These are phyloP conservation scores for Jaapia argillacea DNA, from an alignment of 768 basidiomycete species.

Conservation along the genomic window DNA sequence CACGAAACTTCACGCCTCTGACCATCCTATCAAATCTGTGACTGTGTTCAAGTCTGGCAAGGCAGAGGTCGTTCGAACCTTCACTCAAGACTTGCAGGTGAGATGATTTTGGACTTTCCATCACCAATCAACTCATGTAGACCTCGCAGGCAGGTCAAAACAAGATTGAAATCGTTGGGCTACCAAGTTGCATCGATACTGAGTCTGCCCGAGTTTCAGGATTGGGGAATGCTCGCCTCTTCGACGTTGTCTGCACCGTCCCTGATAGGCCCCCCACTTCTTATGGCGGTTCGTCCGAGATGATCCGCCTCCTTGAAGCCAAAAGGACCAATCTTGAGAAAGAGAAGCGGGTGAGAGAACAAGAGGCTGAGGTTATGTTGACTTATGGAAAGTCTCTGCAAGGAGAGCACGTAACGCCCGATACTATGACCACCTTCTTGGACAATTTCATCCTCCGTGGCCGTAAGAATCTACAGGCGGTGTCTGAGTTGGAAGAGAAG, in stretches of 20 bases:
- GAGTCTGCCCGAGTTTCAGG: constrained; percentile 45
- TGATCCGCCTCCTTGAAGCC: constrained; percentile 16
- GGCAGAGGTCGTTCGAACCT: constrained; percentile 46
- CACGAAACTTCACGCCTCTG: no score
- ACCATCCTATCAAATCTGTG: constrained; percentile 40
- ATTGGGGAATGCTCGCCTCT: constrained; percentile 32
- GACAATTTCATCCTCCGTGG: constrained; percentile 30
- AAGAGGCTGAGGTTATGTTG: constrained; percentile 31
- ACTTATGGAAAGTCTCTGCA: constrained; percentile 32
- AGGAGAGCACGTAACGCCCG: constrained; percentile 30
- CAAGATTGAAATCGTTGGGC: constrained; percentile 36
- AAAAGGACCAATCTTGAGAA: constrained; percentile 26
- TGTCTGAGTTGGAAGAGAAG: constrained; percentile 27
- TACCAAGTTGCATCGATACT: constrained; percentile 40
- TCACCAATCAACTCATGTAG: not conserved
- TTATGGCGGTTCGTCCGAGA: not conserved
- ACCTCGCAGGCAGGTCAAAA: constrained; percentile 38
- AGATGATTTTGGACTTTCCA: constrained; percentile 2
- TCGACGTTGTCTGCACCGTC: constrained; percentile 44
- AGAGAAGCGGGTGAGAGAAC: constrained; percentile 28
- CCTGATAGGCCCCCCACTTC: not conserved
- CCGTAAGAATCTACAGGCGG: constrained; percentile 22
- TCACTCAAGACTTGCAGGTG: constrained; percentile 40
- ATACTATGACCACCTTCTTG: constrained; percentile 30
- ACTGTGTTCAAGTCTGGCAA: constrained; percentile 47